These are phyloP conservation scores for Plasmodium chabaudi DNA, from an alignment of 169 alveolate species.

Conservation along the genomic window DNA sequence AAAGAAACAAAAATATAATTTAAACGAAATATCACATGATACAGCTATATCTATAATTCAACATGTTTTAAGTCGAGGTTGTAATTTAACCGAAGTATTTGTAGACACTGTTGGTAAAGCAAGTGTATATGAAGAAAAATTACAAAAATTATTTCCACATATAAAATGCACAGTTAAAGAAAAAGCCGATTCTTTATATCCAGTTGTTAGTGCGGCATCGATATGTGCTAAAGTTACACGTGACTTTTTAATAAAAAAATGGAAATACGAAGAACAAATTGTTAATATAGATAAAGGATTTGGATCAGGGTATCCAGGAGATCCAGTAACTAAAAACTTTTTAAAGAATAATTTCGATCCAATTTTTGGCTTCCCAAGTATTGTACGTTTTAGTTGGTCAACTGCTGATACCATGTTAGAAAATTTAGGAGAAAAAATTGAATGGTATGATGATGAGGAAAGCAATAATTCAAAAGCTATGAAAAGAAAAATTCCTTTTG, in stretches of 20 bases:
- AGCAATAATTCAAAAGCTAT: constrained; percentile 57
- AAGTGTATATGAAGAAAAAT: constrained; percentile 87
- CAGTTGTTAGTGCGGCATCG: constrained; percentile 98
- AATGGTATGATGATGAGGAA: constrained; percentile 87
- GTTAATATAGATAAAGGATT: constrained; percentile 86
- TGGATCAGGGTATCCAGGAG: constrained; percentile 93
- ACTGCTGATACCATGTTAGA: constrained; percentile 88
- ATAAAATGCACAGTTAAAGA: constrained; percentile 89
- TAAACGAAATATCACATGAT: constrained; percentile 93
- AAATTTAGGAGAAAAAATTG: constrained; percentile 82
- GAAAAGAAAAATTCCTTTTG: constrained; percentile 73
- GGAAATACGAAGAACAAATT: constrained; percentile 78
- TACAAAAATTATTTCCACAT: constrained; percentile 85
- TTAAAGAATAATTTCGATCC: constrained; percentile 90
- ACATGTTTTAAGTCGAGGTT: constrained; percentile 78
- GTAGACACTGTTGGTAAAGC: constrained; percentile 92
- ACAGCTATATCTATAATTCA: constrained; percentile 89
- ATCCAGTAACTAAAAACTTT: constrained; percentile 93
- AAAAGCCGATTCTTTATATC: constrained; percentile 96
- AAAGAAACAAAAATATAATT: constrained; percentile 89
- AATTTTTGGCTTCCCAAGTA: constrained; percentile 95
- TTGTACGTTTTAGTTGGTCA: constrained; percentile 92
- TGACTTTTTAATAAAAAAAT: constrained; percentile 87
- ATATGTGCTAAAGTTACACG: constrained; percentile 97
- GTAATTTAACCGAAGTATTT: constrained; percentile 74